Evolutionary conservation across 306 rosid species (phyloP).

Genomic region (Inga laurina): DNA sequence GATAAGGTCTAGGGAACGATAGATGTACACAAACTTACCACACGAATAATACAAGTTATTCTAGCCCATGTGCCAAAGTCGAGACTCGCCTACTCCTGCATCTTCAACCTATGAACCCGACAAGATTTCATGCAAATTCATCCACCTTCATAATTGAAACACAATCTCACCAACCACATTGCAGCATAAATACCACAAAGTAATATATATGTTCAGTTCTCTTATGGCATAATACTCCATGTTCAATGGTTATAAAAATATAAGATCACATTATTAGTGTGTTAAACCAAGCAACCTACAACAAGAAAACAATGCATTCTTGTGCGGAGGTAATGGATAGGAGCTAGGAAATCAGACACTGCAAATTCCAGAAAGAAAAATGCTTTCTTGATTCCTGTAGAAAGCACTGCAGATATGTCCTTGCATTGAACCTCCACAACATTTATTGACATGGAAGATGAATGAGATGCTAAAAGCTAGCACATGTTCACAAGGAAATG

Average conservation of each 20-base stretch:
- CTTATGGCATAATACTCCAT: slow-evolving; percentile 2
- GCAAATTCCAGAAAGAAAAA: slow-evolving; percentile 38
- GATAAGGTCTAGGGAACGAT: too few relatives aligned
- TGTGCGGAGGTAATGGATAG: not conserved
- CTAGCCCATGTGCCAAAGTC: too few relatives aligned
- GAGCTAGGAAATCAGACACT: slow-evolving; percentile 20
- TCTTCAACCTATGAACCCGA: not conserved
- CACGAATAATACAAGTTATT: too few relatives aligned
- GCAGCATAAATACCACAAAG: not conserved
- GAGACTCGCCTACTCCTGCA: too few relatives aligned
- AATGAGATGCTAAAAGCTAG: slow-evolving; percentile 51
- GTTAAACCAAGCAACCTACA: not conserved
- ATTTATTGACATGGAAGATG: slow-evolving; percentile 66
- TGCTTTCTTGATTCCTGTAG: slow-evolving; percentile 44
- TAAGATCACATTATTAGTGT: not conserved
- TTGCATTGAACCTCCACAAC: slow-evolving; percentile 59
- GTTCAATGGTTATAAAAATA: not conserved
- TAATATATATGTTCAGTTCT: not conserved
- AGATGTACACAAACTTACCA: too few relatives aligned
- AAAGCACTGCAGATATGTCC: slow-evolving; percentile 52
- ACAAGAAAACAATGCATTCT: not conserved
- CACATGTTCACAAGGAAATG: slow-evolving; percentile 49
- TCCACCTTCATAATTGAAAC: not conserved
- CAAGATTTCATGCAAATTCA: not conserved
- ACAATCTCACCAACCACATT: not conserved